phyloP scores from a whole-genome alignment of 169 alveolate species.

The Eimeria acervulina region DNA sequence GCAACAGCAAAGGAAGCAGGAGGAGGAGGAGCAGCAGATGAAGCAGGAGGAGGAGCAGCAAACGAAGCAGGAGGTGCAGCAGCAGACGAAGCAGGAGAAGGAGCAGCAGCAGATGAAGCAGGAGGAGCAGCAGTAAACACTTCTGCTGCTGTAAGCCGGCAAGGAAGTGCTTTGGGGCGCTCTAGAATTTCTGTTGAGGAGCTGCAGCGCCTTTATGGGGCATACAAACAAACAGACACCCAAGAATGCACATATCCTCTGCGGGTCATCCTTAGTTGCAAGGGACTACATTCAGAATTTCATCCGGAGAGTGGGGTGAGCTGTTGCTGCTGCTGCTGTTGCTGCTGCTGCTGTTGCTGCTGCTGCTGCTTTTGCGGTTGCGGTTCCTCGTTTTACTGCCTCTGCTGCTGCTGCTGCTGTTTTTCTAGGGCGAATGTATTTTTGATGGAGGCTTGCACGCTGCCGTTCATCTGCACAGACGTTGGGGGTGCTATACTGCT shows the following conservation, averaged over 20 bases:
- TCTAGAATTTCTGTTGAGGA: constrained; percentile 25
- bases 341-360: not conserved
- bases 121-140: not conserved
- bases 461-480: not conserved
- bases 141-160: not conserved
- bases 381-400: not conserved
- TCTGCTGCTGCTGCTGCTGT: not conserved
- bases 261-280: constrained; percentile 33
- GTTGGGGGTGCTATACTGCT: too few species aligned
- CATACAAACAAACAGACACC: not conserved
- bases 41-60: constrained; percentile 35
- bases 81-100: not conserved
- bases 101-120: not conserved
- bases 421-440: not conserved
- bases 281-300: constrained; percentile 41
- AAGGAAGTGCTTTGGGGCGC: not conserved
- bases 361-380: not conserved
- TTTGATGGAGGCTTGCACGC: not conserved
- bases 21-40: not conserved
- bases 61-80: not conserved
- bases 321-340: constrained; percentile 29
- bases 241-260: constrained; percentile 16
- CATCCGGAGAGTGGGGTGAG: constrained; percentile 56
- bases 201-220: constrained; percentile 48
- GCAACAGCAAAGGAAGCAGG: too few species aligned